phyloP scores from a whole-genome alignment of 2,329 filamentous ascomycete species.

The Cyphellophora europaea region DNA sequence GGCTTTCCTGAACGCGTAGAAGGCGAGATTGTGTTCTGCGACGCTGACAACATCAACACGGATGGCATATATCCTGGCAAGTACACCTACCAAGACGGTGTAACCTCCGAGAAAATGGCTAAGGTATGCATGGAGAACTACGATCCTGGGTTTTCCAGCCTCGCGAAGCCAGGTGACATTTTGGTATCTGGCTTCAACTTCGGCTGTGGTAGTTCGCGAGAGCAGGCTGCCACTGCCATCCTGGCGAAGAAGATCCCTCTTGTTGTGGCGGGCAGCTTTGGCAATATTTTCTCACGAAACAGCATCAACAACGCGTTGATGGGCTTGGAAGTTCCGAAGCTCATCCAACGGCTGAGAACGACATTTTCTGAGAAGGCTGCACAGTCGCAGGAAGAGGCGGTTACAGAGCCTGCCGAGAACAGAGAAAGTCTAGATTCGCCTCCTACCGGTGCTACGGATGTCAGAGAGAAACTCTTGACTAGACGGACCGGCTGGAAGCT shows the following conservation, averaged over 20 bases:
- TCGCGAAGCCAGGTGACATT: constrained; percentile 64
- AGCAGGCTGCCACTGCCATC: constrained; percentile 83
- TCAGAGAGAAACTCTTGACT: constrained; percentile 50
- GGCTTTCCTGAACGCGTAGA: constrained; percentile 76
- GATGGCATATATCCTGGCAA: constrained; percentile 88
- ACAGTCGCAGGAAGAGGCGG: constrained; percentile 23
- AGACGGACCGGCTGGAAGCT: constrained; percentile 75
- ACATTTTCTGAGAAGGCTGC: constrained; percentile 29
- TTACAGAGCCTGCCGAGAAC: constrained; percentile 37
- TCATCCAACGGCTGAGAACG: constrained; percentile 25
- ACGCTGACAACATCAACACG: constrained; percentile 81
- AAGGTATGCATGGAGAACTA: constrained; percentile 92
- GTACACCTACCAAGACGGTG: constrained; percentile 83
- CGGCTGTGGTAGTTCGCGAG: constrained; percentile 69
- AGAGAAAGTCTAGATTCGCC: constrained; percentile 41
- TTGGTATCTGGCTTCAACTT: constrained; percentile 85
- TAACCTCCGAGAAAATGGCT: constrained; percentile 71
- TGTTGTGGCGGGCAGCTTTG: constrained; percentile 71
- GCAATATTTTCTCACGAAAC: constrained; percentile 70
- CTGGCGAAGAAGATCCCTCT: constrained; percentile 72
- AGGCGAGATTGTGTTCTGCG: constrained; percentile 82
- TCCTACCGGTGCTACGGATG: constrained; percentile 30
- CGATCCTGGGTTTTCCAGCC: constrained; percentile 58
- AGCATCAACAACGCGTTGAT: constrained; percentile 32
- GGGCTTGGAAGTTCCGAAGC: constrained; percentile 27